These are phyloP conservation scores for Eleusine coracana DNA, from an alignment of 176 grass and related monocot genomes.

Conservation along the genomic window DNA sequence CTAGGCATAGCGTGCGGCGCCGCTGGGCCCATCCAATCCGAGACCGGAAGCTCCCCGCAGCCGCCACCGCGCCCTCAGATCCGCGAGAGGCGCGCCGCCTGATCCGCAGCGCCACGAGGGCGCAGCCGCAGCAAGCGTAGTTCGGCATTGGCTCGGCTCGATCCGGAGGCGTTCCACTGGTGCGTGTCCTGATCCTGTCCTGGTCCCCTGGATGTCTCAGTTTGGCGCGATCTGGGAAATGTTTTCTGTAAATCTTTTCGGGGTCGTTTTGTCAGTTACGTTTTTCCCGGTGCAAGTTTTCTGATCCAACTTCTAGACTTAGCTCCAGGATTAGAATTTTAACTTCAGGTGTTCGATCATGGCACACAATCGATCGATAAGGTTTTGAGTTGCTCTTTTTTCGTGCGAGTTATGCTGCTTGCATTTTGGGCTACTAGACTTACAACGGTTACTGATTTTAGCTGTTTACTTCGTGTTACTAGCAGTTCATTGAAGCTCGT, in stretches of 20 bases:
- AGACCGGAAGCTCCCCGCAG: background rate
- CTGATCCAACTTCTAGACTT: constrained; percentile 26
- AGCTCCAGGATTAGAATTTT: constrained; percentile 16
- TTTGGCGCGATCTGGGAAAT: constrained; percentile 57
- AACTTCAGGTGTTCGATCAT: constrained; percentile 21
- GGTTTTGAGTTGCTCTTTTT: background rate
- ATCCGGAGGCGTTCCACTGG: constrained; percentile 43
- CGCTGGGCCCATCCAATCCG: constrained; percentile 43
- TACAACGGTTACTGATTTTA: constrained; percentile 18
- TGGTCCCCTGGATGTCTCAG: constrained; percentile 25
- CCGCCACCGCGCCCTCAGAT: constrained; percentile 40
- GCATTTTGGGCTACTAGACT: background rate
- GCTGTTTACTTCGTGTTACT: constrained; percentile 20
- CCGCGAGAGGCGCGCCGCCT: constrained; percentile 29
- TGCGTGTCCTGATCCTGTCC: constrained; percentile 42
- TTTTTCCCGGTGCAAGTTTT: constrained; percentile 34
- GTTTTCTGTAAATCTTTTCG: constrained; percentile 6
- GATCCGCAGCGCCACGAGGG: constrained; percentile 38
- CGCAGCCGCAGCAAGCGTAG: background rate
- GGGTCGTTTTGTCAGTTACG: constrained; percentile 12
- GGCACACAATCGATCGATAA: constrained; percentile 5
- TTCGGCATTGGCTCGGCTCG: constrained; percentile 55
- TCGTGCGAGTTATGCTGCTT: background rate
- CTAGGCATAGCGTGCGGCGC: constrained; percentile 20
- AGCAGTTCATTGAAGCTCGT: constrained; percentile 19